Percentiles rank a stretch among this genome's conserved stretches.
These are phyloP conservation scores for Gillenia trifoliata DNA, from an alignment of 306 rosid species.

Conservation along the genomic window DNA sequence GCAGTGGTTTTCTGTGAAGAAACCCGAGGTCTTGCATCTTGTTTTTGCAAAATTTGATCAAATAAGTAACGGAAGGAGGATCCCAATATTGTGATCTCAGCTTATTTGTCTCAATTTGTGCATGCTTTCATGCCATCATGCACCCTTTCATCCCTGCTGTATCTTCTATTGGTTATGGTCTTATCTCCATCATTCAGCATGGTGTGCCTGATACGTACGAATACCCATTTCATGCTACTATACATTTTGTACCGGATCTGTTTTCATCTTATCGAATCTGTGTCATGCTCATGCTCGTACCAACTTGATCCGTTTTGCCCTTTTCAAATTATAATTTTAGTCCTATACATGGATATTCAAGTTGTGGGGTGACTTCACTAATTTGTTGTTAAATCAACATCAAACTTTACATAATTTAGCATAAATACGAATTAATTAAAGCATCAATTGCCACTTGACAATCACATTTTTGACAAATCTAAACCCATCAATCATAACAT, in stretches of 20 bases:
- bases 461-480: background rate
- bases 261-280: background rate
- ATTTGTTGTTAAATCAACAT: background rate
- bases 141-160: background rate
- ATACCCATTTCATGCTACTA: background rate
- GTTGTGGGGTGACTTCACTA: background rate
- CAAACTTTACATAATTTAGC: background rate
- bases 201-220: background rate
- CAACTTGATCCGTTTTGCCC: background rate
- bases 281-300: background rate
- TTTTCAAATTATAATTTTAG: background rate
- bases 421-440: background rate
- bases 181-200: too few species aligned
- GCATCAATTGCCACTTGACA: background rate
- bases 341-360: background rate
- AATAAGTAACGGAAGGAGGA: background rate
- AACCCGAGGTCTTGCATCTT: background rate
- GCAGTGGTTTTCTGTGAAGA: conserved; percentile 2
- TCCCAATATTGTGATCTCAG: background rate
- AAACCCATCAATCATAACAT: background rate
- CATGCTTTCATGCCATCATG: background rate
- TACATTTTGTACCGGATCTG: background rate
- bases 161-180: background rate
- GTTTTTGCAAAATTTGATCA: background rate
- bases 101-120: background rate